Conservation (phyloP, 2,329 filamentous ascomycete species). For the Chalara sp. region DNA sequence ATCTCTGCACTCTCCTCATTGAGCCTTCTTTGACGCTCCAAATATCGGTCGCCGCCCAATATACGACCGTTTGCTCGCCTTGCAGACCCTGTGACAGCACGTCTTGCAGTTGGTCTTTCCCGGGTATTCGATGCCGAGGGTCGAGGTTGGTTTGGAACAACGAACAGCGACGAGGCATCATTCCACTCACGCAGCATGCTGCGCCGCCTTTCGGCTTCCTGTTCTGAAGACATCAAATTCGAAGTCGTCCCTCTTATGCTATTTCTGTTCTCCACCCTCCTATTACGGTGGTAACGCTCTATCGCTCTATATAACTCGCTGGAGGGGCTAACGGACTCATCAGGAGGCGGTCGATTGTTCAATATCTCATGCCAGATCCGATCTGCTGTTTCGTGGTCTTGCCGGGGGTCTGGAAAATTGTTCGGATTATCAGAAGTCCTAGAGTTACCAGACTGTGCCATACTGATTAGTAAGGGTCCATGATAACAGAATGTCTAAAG, state of each 20-base stretch:
- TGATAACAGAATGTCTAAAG: no score
- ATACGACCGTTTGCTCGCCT: conserved; percentile 19
- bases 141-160: conserved; percentile 12
- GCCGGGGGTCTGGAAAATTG: no score
- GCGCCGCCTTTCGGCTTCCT: conserved; percentile 14
- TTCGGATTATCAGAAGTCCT: conserved; percentile 18
- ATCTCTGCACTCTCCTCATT: conserved; percentile 10
- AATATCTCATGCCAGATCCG: conserved; percentile 32
- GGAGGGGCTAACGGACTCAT: conserved; percentile 33
- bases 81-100: conserved; percentile 3
- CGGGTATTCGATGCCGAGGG: conserved; percentile 8
- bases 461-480: background rate
- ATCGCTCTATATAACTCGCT: conserved; percentile 37
- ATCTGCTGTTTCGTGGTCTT: conserved; percentile 20
- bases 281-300: conserved; percentile 32
- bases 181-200: conserved; percentile 8
- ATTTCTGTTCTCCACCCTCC: conserved; percentile 14
- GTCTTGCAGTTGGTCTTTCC: conserved; percentile 7
- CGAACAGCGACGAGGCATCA: conserved; percentile 19
- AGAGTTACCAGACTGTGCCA: conserved; percentile 21
- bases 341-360: conserved; percentile 29
- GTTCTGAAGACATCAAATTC: conserved; percentile 22
- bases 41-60: conserved; percentile 20
- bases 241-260: conserved; percentile 18
- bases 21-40: conserved; percentile 1